Evolutionary conservation across 176 grass and related monocot genomes (phyloP), one percentile per base, ranked within the genome.

Genomic region (Alloteropsis semialata): DNA sequence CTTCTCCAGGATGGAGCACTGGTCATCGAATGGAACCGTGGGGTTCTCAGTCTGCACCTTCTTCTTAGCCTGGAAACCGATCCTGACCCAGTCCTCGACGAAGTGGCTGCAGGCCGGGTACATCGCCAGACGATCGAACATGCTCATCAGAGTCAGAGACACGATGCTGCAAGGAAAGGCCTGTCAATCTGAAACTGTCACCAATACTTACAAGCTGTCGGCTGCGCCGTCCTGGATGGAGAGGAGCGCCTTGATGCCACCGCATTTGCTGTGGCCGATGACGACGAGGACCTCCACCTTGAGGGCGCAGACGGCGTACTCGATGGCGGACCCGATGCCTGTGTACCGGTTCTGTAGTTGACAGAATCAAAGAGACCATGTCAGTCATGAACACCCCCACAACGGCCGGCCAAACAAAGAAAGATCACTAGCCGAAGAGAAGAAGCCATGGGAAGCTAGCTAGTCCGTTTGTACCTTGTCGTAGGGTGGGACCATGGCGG

Each of bases 251-350:
- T 93, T 95, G 67, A 98, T 93, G 28, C 96, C 96, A 80, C 96
- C 96, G 50, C 96, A 98, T 34, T 86, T 81, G 85, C 96, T 98
- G 89, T 98, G 96, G 34, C 96, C 96, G n/a, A 98, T 95, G 76
- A 98, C 96, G 1, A 90, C 80, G 29, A 98, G 86, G 80, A 50
- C 63, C 83, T 93, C 74, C 14, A 98, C 96, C 89, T 98, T 90
- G 37, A 98, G 96, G 32, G 90, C 84, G 14, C 82, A 59, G 25
- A 98, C 91, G 17, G 96, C 96, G 43, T 98, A 98, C 75, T 98
- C 96, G 37, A 98, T 90, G 60, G 91, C 93, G 0, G 96, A 90
- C 18, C 96, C 96, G 22, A 63, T 54, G 59, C 93, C 93, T 12
- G 82, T 2, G 87, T 93, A 91, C 62, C 45, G 79, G 65, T 24